These are phyloP conservation scores for Sophora flavescens DNA, from an alignment of 306 rosid species.

Conservation along the genomic window DNA sequence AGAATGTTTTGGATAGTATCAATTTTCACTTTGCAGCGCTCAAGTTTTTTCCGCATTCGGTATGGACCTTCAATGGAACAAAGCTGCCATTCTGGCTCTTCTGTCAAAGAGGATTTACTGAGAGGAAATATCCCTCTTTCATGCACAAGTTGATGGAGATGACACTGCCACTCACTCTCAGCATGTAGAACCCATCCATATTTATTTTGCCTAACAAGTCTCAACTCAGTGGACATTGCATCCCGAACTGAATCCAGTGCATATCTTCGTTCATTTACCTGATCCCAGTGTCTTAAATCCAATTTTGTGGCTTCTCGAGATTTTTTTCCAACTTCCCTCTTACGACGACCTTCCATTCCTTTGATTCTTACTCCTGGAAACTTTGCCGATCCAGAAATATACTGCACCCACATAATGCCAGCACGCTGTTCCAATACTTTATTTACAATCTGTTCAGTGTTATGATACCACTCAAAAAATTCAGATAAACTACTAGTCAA, in stretches of 20 bases:
- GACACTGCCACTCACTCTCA: constrained; percentile 98
- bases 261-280: constrained; percentile 92
- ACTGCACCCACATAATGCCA: constrained; percentile 94
- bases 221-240: constrained; percentile 92
- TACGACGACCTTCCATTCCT: constrained; percentile 94
- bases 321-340: constrained; percentile 90
- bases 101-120: constrained; percentile 59
- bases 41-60: constrained; percentile 98
- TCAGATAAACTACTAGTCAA: constrained; percentile 76
- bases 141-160: constrained; percentile 96
- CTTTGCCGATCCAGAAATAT: constrained; percentile 85
- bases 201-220: constrained; percentile 98
- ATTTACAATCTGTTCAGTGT: constrained; percentile 69
- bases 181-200: constrained; percentile 99
- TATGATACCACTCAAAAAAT: constrained; percentile 90
- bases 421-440: constrained; percentile 95
- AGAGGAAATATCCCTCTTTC: constrained; percentile 93
- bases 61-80: constrained; percentile 99
- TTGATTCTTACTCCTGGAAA: constrained; percentile 98
- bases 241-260: constrained; percentile 96
- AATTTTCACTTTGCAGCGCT: constrained; percentile 79
- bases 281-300: constrained; percentile 94
- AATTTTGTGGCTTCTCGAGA: constrained; percentile 82
- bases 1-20: constrained; percentile 85
- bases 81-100: constrained; percentile 92